Percentiles rank a stretch among this genome's conserved stretches.
These are phyloP conservation scores for Gardenia jasminoides DNA, from an alignment of 257 asterid genomes.

Conservation along the genomic window DNA sequence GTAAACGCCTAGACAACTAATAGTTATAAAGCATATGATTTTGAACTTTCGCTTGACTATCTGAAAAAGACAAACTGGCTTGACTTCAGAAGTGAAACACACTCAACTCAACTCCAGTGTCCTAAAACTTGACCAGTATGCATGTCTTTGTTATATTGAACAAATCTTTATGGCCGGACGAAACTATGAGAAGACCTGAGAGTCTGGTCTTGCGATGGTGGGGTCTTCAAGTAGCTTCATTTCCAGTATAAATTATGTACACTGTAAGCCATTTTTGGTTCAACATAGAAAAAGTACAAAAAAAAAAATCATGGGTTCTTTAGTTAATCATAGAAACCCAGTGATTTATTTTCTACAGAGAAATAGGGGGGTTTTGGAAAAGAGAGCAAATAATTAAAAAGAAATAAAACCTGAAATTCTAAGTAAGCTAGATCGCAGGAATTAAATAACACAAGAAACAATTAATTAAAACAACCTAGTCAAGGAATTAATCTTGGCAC, in stretches of 20 bases:
- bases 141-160: neutral
- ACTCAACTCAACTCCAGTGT: neutral
- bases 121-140: neutral
- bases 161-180: too few relatives aligned
- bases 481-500: too few relatives aligned
- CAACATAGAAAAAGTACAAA: neutral
- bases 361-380: too few relatives aligned
- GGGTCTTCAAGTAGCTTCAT: neutral
- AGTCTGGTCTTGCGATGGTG: neutral
- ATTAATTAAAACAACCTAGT: too few relatives aligned
- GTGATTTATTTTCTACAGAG: too few relatives aligned
- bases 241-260: neutral
- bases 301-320: neutral
- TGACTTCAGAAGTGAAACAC: neutral
- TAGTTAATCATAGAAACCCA: neutral
- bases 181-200: neutral
- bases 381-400: too few relatives aligned
- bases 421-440: too few relatives aligned
- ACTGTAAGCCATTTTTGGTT: neutral
- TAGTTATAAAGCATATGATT: too few relatives aligned
- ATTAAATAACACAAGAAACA: too few relatives aligned
- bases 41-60: neutral
- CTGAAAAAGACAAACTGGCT: neutral
- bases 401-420: too few relatives aligned
- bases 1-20: neutral